Base-by-base conservation (phyloP, 2,329 filamentous ascomycete species). In the Fusarium albidum region DNA sequence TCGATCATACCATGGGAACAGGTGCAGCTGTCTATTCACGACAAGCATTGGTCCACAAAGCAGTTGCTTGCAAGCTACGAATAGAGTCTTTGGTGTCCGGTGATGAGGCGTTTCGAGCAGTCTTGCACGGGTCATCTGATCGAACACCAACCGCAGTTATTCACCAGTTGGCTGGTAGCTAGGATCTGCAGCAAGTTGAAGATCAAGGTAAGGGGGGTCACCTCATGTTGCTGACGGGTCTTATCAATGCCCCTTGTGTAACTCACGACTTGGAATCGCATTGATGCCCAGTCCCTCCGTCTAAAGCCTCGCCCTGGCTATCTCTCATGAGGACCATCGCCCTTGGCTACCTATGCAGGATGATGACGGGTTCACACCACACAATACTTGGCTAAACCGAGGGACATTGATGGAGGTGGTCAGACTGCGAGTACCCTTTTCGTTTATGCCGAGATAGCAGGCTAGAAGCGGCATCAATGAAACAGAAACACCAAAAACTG, bases 101-200 rank as follows among this genome's bases (percentile, higher is more conserved):
- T 41, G 38, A 26, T 29, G 17, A 33, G 18, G 29, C 37, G 14
- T 31, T 27, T 46, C 34, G 28, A 41, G 33, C 38, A 34, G 11
- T 14, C 13, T 47, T 44, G 15, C 21, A 42, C 21, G 41, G 37
- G 54, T 59, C 57, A 61, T 59, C 58, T 61, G 58, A 61, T 43
- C 18, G 42, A 50, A 45, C 57, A 50, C 45, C 39, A 45, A 21
- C 42, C 21, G 46, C 15, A 39, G n/a, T 15, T 33, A n/a, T 17
- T 49, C 27, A 29, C 17, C 17, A 12, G 43, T 44, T n/a, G 17
- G 15, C 46, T n/a, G 17, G 15, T 14, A 28, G 12, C 39, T 32
- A 35, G 38, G 35, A 27, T 51, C 9, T 46, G 35, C 49, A 44
- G 40, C 28, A 15, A 26, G 32, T 26, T 44, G 18, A 46, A 38